Base-by-base conservation (phyloP, 805 yeast genomes). In the Debaryomyces castellii region DNA sequence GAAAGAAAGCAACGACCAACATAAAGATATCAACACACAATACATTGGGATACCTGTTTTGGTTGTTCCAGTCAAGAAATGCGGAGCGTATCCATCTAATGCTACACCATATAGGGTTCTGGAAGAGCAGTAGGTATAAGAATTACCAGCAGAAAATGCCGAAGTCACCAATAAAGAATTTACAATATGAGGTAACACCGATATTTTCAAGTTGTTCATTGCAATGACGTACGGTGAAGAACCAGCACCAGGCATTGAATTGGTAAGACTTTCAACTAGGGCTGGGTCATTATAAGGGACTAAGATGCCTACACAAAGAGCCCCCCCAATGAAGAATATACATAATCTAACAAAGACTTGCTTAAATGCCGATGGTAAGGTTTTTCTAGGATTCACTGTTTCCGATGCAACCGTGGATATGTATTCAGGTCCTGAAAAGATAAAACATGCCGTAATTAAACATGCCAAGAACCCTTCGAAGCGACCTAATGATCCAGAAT, bases 401-500 rank as follows among this genome's bases (percentile, higher is more conserved):
- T 89, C 96, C 39, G 95, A 89, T 2, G 96, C 95, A 27, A 88
- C 81, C 87, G 87, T 83, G 1, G 92, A 77, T 28, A 89, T 79
- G 55, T 87, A 86, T 63, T 89, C 96, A 1, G 96, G 95, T 0
- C 96, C 96, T 3, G 88, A 88, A 51, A 87, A 82, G 14, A 94
- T 85, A 61, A 85, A 89, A 23, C 86, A 72, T 6, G 96, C 96
- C 49, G 80, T 81, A 43, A 80, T 74, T 39, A 87, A 63, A 49
- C 91, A 85, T 0, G 83, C 76, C 54, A 86, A 63, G 55, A 86
- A 87, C 1, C 92, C 96, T 54, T 83, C 78, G 54, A 85, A 84
- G 48, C 84, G 67, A 20, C 92, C 94, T 40, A 78, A 54, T 0
- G 65, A 56, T 0, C 91, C 91, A 4, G 73, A 62, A 9, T 49